phyloP scores from a whole-genome alignment of 352 stramenopile species.

The Pythium vanterpoolii region DNA sequence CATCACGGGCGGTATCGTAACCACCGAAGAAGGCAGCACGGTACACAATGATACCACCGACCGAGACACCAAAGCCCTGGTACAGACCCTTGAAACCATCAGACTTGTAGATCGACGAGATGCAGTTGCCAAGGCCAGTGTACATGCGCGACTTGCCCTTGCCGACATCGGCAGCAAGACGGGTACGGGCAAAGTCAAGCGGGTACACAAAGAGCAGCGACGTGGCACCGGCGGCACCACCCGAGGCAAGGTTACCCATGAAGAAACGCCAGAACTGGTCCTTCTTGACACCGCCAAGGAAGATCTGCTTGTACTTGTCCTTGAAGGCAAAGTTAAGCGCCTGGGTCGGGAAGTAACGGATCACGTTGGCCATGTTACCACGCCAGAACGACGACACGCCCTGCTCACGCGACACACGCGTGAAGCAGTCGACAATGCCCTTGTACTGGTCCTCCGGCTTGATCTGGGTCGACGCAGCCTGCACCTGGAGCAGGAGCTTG shows the following conservation, averaged over 20 bases:
- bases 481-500: conserved; percentile 91
- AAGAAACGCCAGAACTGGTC: conserved; percentile 99
- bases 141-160: conserved; percentile 97
- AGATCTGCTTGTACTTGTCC: conserved; percentile 92
- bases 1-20: conserved; percentile 96
- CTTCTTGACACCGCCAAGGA: conserved; percentile 89
- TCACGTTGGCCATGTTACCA: conserved; percentile 91
- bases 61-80: conserved; percentile 98
- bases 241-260: conserved; percentile 96
- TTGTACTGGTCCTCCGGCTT: conserved; percentile 92
- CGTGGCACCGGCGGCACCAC: conserved; percentile 95
- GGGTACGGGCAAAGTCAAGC: conserved; percentile 98
- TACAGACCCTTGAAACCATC: conserved; percentile 94
- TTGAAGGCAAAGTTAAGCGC: conserved; percentile 93
- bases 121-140: conserved; percentile 96
- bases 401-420: conserved; percentile 87
- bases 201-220: conserved; percentile 97
- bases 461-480: conserved; percentile 88
- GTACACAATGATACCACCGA: conserved; percentile 99
- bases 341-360: conserved; percentile 92
- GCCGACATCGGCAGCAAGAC: conserved; percentile 97
- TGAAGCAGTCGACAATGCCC: conserved; percentile 89
- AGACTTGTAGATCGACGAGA: conserved; percentile 94
- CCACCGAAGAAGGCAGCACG: conserved; percentile 98
- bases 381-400: conserved; percentile 88